These are phyloP conservation scores for Penicillium macrosclerotiorum DNA, from an alignment of 495 filamentous ascomycete genomes.

Conservation along the genomic window DNA sequence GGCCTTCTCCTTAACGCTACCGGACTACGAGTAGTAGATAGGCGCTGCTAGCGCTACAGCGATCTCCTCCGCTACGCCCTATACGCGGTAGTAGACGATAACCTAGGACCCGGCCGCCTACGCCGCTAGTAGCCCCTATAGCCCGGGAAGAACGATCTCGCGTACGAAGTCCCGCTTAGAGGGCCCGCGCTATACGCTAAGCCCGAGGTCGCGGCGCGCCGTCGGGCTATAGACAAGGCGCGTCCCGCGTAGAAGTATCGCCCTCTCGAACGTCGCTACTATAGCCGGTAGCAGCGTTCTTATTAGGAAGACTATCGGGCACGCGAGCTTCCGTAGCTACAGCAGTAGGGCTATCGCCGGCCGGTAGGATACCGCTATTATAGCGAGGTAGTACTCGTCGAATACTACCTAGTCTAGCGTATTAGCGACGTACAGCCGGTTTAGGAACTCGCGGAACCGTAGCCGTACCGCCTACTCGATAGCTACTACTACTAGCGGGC, in stretches of 20 bases:
- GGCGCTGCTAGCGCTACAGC: not conserved
- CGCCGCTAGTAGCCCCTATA: not conserved
- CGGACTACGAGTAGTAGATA: not conserved
- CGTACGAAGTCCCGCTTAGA: not conserved
- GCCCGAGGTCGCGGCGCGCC: not conserved
- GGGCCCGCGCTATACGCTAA: not conserved
- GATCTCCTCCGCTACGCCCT: not conserved
- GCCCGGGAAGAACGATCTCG: not conserved
- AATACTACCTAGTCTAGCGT: not conserved
- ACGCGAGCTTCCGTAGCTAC: not conserved
- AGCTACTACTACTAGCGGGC: not conserved
- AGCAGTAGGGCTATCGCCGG: not conserved
- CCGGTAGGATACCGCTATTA: not conserved
- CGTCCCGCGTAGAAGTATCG: not conserved
- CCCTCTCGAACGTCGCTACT: not conserved
- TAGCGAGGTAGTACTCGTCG: not conserved
- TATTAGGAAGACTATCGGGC: not conserved
- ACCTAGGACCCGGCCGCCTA: not conserved
- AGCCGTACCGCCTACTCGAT: not conserved
- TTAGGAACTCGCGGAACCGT: not conserved
- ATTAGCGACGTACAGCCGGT: not conserved
- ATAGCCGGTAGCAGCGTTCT: not conserved
- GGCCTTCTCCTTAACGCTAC: not conserved
- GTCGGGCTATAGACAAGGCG: too few relatives aligned
- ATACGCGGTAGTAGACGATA: not conserved